A percentile compares a stretch with the other conserved stretches of the same genome.
Evolutionary conservation across 2,329 filamentous ascomycete species (phyloP).

Genomic region (Aspergillus piperis): DNA sequence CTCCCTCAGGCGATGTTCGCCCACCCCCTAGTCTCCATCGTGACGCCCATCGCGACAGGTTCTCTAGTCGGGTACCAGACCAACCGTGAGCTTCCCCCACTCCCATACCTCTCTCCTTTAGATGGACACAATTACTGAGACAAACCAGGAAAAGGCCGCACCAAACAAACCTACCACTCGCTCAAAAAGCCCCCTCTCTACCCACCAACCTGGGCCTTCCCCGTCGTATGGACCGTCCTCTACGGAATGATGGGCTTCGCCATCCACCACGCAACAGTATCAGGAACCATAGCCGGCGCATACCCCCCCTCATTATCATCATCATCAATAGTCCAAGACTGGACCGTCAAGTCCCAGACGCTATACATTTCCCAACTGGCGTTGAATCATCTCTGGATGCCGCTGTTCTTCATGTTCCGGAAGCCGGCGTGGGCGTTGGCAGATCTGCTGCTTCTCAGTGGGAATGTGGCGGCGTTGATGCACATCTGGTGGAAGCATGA

Average conservation of each 20-base stretch:
- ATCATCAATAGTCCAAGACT: conserved; percentile 49
- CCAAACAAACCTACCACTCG: conserved; percentile 38
- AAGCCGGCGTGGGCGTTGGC: conserved; percentile 72
- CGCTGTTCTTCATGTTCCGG: conserved; percentile 81
- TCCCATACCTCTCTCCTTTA: too few relatives aligned
- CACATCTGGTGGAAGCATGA: conserved; percentile 78
- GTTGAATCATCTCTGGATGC: conserved; percentile 87
- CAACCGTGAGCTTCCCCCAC: conserved; percentile 25
- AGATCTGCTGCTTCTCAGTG: conserved; percentile 73
- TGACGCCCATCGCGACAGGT: conserved; percentile 31
- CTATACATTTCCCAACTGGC: conserved; percentile 85
- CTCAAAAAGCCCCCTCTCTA: conserved; percentile 53
- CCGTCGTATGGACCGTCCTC: conserved; percentile 60
- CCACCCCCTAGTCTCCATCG: conserved; percentile 33
- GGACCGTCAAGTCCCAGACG: conserved; percentile 69
- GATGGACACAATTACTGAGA: too few relatives aligned
- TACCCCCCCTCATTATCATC: conserved; percentile 32
- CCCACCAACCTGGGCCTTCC: conserved; percentile 60
- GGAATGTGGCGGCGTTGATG: conserved; percentile 71
- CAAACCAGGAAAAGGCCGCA: conserved; percentile 26
- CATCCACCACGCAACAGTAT: conserved; percentile 72
- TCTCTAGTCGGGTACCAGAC: conserved; percentile 32
- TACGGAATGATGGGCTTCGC: conserved; percentile 83
- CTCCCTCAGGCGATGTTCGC: conserved; percentile 33
- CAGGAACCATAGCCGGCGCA: conserved; percentile 60